Conservation (phyloP, 1,139 yeast species). For the Starmera stellimalicola region DNA sequence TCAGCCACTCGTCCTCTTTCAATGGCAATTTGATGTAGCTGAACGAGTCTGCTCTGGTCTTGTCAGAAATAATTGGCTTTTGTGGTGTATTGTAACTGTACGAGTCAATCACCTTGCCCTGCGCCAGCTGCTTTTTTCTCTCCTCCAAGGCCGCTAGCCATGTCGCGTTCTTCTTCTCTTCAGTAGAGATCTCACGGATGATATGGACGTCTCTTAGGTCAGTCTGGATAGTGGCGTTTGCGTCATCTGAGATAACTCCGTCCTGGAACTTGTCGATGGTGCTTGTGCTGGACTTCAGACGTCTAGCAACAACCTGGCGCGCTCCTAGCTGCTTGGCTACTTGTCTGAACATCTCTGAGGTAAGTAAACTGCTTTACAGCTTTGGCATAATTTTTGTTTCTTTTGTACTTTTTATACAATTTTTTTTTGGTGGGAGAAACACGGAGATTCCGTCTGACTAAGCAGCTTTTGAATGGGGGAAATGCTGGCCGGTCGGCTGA, state of each 20-base stretch:
- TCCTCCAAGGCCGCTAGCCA: conserved; percentile 83
- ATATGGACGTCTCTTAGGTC: conserved; percentile 34
- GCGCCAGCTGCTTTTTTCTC: conserved; percentile 56
- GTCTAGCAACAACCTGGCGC: too few relatives aligned
- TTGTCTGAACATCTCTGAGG: too few relatives aligned
- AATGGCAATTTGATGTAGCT: conserved; percentile 69
- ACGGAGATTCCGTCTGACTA: too few relatives aligned
- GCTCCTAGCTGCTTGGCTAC: too few relatives aligned
- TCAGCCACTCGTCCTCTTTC: conserved; percentile 71
- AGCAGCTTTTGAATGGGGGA: too few relatives aligned
- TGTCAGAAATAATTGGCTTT: conserved; percentile 61
- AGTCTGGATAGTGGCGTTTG: conserved; percentile 48
- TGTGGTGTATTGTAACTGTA: conserved; percentile 65
- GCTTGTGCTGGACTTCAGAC: too few relatives aligned
- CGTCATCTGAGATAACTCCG: conserved; percentile 9
- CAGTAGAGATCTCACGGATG: conserved; percentile 20
- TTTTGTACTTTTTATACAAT: too few relatives aligned
- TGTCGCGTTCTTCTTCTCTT: conserved; percentile 47
- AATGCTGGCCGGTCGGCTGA: too few relatives aligned
- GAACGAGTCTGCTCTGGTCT: conserved; percentile 69
- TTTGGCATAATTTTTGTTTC: too few relatives aligned
- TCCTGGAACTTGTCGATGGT: too few relatives aligned
- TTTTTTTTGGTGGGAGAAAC: too few relatives aligned
- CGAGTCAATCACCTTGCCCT: conserved; percentile 64
- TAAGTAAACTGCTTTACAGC: too few relatives aligned